Percentiles rank a stretch among this genome's conserved stretches.
phyloP scores from a whole-genome alignment of 2,329 filamentous ascomycete genomes.

The Epichloe amarillans region DNA sequence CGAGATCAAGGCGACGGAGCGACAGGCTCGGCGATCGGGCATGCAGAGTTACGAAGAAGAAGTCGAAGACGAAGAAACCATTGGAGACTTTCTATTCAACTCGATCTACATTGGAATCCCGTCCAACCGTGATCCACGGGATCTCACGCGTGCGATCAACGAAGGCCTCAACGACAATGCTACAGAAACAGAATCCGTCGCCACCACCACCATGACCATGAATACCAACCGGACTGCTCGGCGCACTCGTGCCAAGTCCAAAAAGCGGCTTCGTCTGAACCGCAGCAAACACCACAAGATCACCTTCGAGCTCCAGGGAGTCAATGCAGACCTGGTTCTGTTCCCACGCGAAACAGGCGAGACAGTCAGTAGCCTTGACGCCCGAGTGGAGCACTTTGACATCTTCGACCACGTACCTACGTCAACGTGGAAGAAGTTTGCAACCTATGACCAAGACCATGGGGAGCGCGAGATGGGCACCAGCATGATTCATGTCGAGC shows the following conservation, averaged over 20 bases:
- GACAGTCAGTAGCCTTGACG: conserved; percentile 75
- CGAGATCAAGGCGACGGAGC: conserved; percentile 68
- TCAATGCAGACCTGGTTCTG: conserved; percentile 68
- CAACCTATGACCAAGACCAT: conserved; percentile 79
- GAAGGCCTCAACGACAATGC: conserved; percentile 71
- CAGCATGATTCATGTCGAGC: conserved; percentile 80
- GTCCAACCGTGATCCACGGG: conserved; percentile 69
- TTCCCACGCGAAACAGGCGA: conserved; percentile 68
- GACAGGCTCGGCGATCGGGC: conserved; percentile 44
- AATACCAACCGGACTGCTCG: conserved; percentile 38
- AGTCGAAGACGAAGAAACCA: conserved; percentile 69
- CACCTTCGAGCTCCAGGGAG: conserved; percentile 78
- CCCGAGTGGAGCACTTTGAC: conserved; percentile 71
- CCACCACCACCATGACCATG: conserved; percentile 56
- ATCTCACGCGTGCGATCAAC: conserved; percentile 75
- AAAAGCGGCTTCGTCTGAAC: conserved; percentile 53
- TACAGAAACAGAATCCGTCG: conserved; percentile 82
- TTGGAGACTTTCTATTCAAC: conserved; percentile 94
- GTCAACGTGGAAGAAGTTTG: conserved; percentile 97
- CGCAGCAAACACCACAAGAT: conserved; percentile 91
- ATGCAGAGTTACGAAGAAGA: conserved; percentile 51
- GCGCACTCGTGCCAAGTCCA: conserved; percentile 31
- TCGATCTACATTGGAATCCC: conserved; percentile 96
- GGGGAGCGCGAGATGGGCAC: conserved; percentile 76
- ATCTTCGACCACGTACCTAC: conserved; percentile 90